A percentile compares a stretch with the other conserved stretches of the same genome.
phyloP scores from a whole-genome alignment of 2,329 filamentous ascomycete genomes.

The Orbilia brochopaga region DNA sequence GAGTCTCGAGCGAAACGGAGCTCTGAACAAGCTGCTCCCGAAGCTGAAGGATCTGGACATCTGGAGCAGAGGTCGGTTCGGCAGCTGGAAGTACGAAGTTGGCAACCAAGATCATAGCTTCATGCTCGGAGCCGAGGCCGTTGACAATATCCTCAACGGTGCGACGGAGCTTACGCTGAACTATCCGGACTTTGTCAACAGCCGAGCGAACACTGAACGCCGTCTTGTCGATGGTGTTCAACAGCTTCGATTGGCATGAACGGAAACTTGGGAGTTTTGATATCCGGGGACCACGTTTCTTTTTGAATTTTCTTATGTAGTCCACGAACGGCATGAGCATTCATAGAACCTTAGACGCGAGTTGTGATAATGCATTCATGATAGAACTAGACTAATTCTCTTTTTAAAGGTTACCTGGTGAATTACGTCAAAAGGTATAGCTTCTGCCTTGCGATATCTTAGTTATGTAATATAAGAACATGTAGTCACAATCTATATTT shows the following conservation, averaged over 20 bases:
- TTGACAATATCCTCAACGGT: conserved; percentile 86
- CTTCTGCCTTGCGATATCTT: no score
- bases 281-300: background rate
- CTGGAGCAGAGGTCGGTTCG: conserved; percentile 93
- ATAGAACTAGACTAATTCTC: background rate
- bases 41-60: conserved; percentile 91
- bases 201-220: conserved; percentile 58
- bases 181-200: conserved; percentile 94
- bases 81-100: conserved; percentile 96
- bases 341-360: no score
- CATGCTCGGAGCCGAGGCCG: conserved; percentile 94
- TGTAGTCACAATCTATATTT: no score
- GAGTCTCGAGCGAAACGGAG: conserved; percentile 90
- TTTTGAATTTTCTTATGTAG: background rate
- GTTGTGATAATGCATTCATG: no score
- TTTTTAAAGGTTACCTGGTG: no score
- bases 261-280: background rate
- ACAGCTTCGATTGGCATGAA: conserved; percentile 18
- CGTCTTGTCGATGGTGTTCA: conserved; percentile 57
- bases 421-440: no score
- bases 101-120: conserved; percentile 77
- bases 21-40: conserved; percentile 88
- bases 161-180: conserved; percentile 91
- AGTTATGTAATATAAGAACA: no score
- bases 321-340: no score